These are phyloP conservation scores for Diaporthe sp. DNA, from an alignment of 2,329 filamentous ascomycete genomes.

Conservation along the genomic window DNA sequence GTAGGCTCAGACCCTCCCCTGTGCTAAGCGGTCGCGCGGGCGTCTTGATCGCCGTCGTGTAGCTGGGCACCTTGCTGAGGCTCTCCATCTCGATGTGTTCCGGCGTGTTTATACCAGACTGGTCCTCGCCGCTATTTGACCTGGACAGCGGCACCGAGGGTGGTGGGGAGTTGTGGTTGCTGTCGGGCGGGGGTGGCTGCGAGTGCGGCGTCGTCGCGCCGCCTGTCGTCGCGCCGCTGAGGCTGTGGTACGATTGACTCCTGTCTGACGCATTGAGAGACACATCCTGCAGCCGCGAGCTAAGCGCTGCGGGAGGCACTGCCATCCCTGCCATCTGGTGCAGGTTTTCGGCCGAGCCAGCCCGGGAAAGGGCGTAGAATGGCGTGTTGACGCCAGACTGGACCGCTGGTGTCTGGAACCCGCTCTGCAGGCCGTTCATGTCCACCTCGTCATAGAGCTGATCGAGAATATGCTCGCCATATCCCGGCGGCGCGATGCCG, in stretches of 20 bases:
- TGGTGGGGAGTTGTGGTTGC: constrained; percentile 51
- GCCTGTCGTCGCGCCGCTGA: constrained; percentile 44
- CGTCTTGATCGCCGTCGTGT: constrained; percentile 77
- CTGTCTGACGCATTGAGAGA: constrained; percentile 60
- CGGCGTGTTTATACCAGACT: constrained; percentile 64
- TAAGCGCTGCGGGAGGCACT: constrained; percentile 65
- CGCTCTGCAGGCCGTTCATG: constrained; percentile 70
- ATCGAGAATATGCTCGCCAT: constrained; percentile 90
- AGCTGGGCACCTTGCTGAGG: constrained; percentile 80
- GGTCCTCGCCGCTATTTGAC: constrained; percentile 62
- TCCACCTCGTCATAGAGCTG: constrained; percentile 91
- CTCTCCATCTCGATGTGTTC: constrained; percentile 71
- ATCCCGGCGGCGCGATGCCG: constrained; percentile 86
- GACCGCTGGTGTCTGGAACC: constrained; percentile 73
- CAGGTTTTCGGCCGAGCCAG: constrained; percentile 85
- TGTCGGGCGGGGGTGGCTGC: constrained; percentile 46
- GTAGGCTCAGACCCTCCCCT: constrained; percentile 62
- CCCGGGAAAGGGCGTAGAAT: constrained; percentile 76
- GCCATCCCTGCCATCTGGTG: constrained; percentile 63
- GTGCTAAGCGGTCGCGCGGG: constrained; percentile 65
- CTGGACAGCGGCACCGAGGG: constrained; percentile 61
- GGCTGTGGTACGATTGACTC: constrained; percentile 56
- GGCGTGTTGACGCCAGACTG: constrained; percentile 85
- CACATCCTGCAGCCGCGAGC: constrained; percentile 77
- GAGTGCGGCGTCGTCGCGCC: constrained; percentile 51